Conservation (phyloP, 352 stramenopile species). For the Phytophthora nicotianae region DNA sequence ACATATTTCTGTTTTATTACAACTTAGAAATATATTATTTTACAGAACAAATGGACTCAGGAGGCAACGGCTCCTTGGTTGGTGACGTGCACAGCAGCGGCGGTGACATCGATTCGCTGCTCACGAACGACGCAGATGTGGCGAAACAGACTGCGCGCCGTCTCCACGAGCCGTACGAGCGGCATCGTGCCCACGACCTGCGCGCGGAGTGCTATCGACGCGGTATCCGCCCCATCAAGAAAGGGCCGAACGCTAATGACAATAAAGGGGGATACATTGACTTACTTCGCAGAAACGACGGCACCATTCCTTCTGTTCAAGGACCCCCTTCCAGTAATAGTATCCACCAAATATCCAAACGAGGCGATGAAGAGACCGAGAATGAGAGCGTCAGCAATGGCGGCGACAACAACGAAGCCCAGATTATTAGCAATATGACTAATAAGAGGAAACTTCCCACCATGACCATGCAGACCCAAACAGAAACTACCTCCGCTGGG, state of each 20-base stretch:
- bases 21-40: slow-evolving; percentile 9
- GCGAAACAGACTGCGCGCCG: slow-evolving; percentile 40
- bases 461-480: slow-evolving; percentile 32
- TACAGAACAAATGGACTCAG: slow-evolving; percentile 25
- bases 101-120: slow-evolving; percentile 73
- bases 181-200: slow-evolving; percentile 73
- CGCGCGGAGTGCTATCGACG: slow-evolving; percentile 82
- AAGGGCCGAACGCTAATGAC: slow-evolving; percentile 83
- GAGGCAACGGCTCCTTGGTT: slow-evolving; percentile 28
- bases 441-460: slow-evolving; percentile 65
- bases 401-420: slow-evolving; percentile 19
- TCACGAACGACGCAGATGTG: slow-evolving; percentile 45
- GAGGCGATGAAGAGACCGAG: slow-evolving; percentile 26
- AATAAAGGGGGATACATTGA: slow-evolving; percentile 85
- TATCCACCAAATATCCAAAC: slow-evolving; percentile 24
- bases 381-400: slow-evolving; percentile 24
- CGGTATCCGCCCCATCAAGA: slow-evolving; percentile 79
- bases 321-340: slow-evolving; percentile 17
- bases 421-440: slow-evolving; percentile 30
- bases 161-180: slow-evolving; percentile 74
- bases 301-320: slow-evolving; percentile 21
- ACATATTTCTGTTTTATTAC: background rate
- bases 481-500: slow-evolving; percentile 11
- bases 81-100: slow-evolving; percentile 51
- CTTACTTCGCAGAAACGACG: slow-evolving; percentile 68